Evolutionary conservation across 2,329 filamentous ascomycete species (phyloP), one percentile per base, ranked within the genome.

Genomic region (Aspergillus novofumigatus): DNA sequence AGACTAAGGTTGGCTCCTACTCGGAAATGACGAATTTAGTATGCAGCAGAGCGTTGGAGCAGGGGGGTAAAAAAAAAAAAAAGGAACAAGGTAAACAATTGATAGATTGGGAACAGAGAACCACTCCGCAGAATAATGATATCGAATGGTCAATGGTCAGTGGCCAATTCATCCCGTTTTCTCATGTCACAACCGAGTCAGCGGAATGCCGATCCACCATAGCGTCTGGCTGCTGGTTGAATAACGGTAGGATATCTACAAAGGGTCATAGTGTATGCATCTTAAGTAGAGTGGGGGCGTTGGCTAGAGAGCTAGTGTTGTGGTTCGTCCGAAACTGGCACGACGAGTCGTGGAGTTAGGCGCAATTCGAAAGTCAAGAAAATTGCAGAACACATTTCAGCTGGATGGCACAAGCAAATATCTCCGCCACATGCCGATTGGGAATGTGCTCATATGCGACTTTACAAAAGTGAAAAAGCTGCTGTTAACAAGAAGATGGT

Each of bases 141-240:
- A 38, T 38, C 14, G 44, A 47, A 47, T 26, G 44, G 44, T 47
- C 44, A 14, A 17, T 7, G 21, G 44, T 47, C 11, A 38, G 21
- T 44, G 25, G 23, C 17, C 23, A 26, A 57, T 55, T 45, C 49
- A 48, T 55, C 44, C 17, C 41, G 48, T 56, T 51, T 20, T 29
- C 47, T 57, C 51, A 57, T 51, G 51, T 54, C 55, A 54, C 45
- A 50, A 54, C 52, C 55, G 29, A 28, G 42, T 52, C 57, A 52
- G 52, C 49, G 58, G 55, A 41, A 55, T 47, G 26, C 25, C 20
- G 35, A 51, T 51, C 55, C 55, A 57, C 47, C 21, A 52, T 57
- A 21, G 51, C 41, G 44, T 48, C 29, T 21, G 25, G 51, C 25
- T 38, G 23, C 56, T 58, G 53, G 58, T 54, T 60, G 51, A 51